phyloP scores from a whole-genome alignment of 1,284 basidiomycete species.

The Papiliotrema flavescens region DNA sequence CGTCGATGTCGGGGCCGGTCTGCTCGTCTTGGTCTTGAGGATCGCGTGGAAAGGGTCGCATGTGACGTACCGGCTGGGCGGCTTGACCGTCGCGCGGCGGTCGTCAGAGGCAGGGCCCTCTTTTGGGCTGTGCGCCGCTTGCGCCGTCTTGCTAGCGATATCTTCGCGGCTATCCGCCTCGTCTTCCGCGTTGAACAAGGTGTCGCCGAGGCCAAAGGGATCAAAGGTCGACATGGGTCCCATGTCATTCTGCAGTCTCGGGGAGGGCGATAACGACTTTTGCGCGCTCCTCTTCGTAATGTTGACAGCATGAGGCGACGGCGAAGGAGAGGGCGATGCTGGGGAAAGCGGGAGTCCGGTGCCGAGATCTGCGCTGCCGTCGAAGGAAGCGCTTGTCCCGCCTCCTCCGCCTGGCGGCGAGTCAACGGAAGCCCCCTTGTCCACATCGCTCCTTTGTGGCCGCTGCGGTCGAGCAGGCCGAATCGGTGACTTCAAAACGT shows the following conservation, averaged over 20 bases:
- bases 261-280: background rate
- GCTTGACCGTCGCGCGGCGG: slow-evolving; percentile 1
- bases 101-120: background rate
- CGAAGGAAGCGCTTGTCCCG: no score
- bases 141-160: background rate
- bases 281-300: background rate
- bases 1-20: background rate
- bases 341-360: background rate
- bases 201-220: background rate
- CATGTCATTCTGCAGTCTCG: background rate
- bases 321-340: background rate
- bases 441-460: no score
- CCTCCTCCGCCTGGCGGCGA: no score
- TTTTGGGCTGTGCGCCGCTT: background rate
- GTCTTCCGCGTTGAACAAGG: no score
- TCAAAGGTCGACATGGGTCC: background rate
- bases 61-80: background rate
- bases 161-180: background rate
- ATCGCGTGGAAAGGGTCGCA: slow-evolving; percentile 7
- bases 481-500: no score
- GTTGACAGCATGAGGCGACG: background rate
- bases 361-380: background rate
- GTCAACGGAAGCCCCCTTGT: no score
- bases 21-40: slow-evolving; percentile 4
- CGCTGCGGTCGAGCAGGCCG: no score